These are phyloP conservation scores for Magnusiomyces suaveolens DNA, from an alignment of 1,139 yeast genomes.

Conservation along the genomic window DNA sequence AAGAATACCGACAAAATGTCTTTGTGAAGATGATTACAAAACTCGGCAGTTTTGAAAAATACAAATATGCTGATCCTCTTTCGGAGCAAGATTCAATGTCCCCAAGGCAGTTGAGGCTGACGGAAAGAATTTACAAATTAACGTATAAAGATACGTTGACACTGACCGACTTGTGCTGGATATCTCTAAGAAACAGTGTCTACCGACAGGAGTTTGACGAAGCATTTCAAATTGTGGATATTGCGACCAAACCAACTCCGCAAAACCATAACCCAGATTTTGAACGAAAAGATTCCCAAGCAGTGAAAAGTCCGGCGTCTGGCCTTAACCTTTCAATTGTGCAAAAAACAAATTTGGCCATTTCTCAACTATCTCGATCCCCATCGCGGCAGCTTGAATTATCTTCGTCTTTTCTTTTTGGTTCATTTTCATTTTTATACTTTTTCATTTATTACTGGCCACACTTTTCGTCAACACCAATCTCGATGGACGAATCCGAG, in stretches of 20 bases:
- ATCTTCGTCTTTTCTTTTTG: background rate
- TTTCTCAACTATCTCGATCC: background rate
- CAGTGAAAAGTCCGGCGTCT: background rate
- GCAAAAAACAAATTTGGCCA: background rate
- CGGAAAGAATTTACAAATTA: background rate
- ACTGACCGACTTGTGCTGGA: conserved; percentile 1
- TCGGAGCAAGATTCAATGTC: background rate
- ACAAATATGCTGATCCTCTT: background rate
- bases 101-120: background rate
- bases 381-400: background rate
- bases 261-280: too few relatives aligned
- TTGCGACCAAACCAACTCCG: background rate
- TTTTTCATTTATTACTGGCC: background rate
- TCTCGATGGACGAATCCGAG: background rate
- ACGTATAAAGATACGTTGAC: background rate
- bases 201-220: conserved; percentile 1
- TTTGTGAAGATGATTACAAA: background rate
- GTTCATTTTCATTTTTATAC: background rate
- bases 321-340: background rate
- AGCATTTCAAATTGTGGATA: conserved; percentile 3
- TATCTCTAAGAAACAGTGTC: background rate
- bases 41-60: background rate
- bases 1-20: background rate
- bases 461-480: background rate
- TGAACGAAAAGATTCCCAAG: background rate